Conservation (phyloP, 202 grass and related monocot genomes). For the Setaria viridis region DNA sequence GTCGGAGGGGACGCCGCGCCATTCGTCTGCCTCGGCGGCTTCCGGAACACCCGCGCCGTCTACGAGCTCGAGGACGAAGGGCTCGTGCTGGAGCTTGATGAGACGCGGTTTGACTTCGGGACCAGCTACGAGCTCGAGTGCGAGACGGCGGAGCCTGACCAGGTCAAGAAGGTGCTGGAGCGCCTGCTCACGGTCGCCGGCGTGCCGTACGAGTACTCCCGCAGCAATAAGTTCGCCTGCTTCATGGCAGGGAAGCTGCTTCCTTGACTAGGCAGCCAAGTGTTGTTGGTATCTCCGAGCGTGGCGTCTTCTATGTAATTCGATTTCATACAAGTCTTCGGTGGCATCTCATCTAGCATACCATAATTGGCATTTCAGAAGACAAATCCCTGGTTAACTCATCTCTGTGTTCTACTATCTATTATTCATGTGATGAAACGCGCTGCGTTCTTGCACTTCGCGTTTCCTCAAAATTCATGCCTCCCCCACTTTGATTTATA, state of each 20-base stretch:
- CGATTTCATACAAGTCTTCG: no score
- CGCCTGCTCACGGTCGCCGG: background rate
- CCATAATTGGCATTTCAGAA: no score
- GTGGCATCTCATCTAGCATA: no score
- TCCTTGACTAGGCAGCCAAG: background rate
- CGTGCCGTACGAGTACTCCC: background rate
- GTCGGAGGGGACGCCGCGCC: background rate
- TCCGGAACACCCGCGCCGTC: background rate
- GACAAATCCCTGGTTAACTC: no score
- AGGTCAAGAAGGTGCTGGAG: background rate
- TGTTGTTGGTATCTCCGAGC: background rate
- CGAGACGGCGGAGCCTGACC: background rate
- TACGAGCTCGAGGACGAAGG: background rate
- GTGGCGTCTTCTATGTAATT: no score
- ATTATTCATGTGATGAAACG: no score
- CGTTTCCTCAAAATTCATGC: no score
- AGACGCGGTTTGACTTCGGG: background rate
- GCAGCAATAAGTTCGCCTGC: background rate
- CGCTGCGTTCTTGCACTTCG: no score
- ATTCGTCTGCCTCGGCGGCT: background rate
- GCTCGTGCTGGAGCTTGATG: background rate
- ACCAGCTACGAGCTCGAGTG: slow-evolving; percentile 9
- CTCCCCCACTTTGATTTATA: no score
- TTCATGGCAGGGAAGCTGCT: slow-evolving; percentile 14
- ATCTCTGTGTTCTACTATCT: no score